Conservation (phyloP, 2,329 filamentous ascomycete genomes). For the Penicillium olsonii region DNA sequence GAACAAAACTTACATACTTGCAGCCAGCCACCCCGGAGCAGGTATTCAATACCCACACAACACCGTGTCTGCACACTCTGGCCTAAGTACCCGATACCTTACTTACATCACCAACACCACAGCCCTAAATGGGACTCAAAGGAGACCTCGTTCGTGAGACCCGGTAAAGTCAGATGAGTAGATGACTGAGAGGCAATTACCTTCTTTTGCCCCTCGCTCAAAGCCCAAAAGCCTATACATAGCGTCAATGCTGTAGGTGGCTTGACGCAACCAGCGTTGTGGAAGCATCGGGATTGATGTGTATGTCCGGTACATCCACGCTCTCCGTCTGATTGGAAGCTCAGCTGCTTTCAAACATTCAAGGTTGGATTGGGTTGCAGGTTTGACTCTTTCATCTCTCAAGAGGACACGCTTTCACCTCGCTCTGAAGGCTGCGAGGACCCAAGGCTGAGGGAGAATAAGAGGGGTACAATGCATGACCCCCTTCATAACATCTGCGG, state of each 20-base stretch:
- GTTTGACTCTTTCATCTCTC: conserved; percentile 1
- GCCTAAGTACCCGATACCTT: conserved; percentile 10
- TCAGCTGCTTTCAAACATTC: conserved; percentile 20
- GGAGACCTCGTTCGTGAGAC: neutral
- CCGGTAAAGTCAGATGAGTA: neutral
- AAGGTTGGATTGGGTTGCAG: conserved; percentile 14
- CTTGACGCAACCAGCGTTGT: conserved; percentile 16
- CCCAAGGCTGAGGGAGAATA: neutral
- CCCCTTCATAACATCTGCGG: conserved; percentile 8
- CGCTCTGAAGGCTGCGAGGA: no score
- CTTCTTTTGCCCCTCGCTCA: neutral
- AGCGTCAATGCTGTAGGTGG: conserved; percentile 14
- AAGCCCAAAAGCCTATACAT: conserved; percentile 2
- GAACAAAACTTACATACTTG: conserved; percentile 10
- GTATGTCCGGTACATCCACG: conserved; percentile 17
- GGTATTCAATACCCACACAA: conserved; percentile 20
- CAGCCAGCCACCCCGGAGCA: conserved; percentile 8
- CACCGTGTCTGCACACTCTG: conserved; percentile 11
- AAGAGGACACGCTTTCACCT: neutral
- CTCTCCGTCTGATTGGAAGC: conserved; percentile 16
- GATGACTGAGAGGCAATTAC: neutral
- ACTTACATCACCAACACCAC: neutral
- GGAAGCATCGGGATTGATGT: conserved; percentile 15
- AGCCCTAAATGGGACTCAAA: neutral
- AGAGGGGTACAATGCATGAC: conserved; percentile 12